Base-by-base conservation (phyloP, 1,284 basidiomycete species). In the Marasmius sp. region DNA sequence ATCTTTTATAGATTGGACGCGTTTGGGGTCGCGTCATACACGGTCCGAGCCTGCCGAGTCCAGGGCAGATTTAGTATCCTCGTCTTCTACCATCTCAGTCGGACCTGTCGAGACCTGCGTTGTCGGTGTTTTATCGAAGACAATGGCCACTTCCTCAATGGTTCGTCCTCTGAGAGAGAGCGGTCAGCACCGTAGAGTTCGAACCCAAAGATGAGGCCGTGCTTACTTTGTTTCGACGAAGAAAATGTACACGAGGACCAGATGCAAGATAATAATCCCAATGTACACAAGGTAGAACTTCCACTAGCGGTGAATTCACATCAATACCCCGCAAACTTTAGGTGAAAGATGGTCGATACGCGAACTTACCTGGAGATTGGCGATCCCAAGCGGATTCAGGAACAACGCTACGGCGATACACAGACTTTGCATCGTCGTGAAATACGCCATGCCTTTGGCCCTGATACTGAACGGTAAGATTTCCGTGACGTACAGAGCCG, bases 391-490 rank as follows among this genome's bases (percentile, higher is more conserved):
- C 16, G 50, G 50, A 36, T 51, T 51, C n/a, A 36, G 20, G 34
- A 51, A 51, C 7, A 51, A 51, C 16, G 50, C 50, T 5, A 51
- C 2, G 34, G 50, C 50, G 34, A n/a, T 33, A 2, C 16, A 51
- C 34, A 51, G 50, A 27, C 27, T 33, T 27, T 51, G 50, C 50
- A 51, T 16, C 33, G 50, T 27, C 8, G 16, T n/a, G 20, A 51
- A 51, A 51, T 51, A 51, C 50, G 50, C n/a, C 18, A 51, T 51
- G 50, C 50, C 50, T 51, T 51, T 51, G 8, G 50, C 50, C 11
- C 50, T 27, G 20, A 51, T 18, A 51, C 50, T 51, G 16, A 11
- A 51, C 1, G 50, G 50, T 9, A 51, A 27, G 27, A 51, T 51
- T 51, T 51, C 50, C 10, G 50, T 33, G 8, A 11, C 22, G 33